These are phyloP conservation scores for Lentinula detonsa DNA, from an alignment of 768 basidiomycete genomes.

Conservation along the genomic window DNA sequence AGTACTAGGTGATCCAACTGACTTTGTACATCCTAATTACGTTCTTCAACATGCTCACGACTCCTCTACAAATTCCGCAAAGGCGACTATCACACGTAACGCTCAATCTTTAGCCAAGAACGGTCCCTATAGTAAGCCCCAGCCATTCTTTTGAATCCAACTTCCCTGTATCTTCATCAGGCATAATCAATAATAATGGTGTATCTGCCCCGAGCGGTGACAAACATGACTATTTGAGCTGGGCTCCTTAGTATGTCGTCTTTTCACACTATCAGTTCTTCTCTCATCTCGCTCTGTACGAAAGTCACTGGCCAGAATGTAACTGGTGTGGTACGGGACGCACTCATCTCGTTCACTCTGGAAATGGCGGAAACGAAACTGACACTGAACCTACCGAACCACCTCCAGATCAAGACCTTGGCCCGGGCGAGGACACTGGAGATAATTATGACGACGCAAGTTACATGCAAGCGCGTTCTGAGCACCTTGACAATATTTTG, in stretches of 20 bases:
- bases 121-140: conserved; percentile 33
- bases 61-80: background rate
- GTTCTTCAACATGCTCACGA: conserved; percentile 21
- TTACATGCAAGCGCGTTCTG: background rate
- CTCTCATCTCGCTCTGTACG: background rate
- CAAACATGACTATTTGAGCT: conserved; percentile 46
- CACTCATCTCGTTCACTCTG: conserved; percentile 18
- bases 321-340: conserved; percentile 36
- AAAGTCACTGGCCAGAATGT: conserved; percentile 50
- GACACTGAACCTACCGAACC: conserved; percentile 12
- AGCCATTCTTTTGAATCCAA: background rate
- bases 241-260: conserved; percentile 50
- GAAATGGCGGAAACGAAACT: background rate
- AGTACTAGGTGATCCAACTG: conserved; percentile 34
- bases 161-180: conserved; percentile 15
- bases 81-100: conserved; percentile 21
- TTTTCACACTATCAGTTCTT: background rate
- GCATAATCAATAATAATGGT: conserved; percentile 30
- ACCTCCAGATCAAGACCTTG: conserved; percentile 8
- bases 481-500: background rate
- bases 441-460: background rate
- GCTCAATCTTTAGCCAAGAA: conserved; percentile 30
- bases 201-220: conserved; percentile 30
- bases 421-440: conserved; percentile 1
- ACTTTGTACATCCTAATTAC: conserved; percentile 46